These are phyloP conservation scores for Scedosporium apiospermum DNA, from an alignment of 2,329 filamentous ascomycete genomes.

Conservation along the genomic window DNA sequence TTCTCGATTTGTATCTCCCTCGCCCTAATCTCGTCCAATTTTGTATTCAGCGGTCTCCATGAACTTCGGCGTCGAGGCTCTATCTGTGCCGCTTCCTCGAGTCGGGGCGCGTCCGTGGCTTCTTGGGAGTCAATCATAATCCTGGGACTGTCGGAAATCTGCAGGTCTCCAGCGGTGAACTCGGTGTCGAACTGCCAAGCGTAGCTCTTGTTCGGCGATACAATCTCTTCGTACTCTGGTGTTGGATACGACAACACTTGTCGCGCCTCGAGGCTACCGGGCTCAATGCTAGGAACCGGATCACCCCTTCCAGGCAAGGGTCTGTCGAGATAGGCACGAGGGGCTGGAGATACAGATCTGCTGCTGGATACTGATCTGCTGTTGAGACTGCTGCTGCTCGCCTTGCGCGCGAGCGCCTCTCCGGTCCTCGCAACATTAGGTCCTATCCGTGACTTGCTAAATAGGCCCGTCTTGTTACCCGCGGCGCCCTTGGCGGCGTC, in stretches of 20 bases:
- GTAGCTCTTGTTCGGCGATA: constrained; percentile 41
- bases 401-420: constrained; percentile 21
- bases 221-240: constrained; percentile 1
- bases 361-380: constrained; percentile 12
- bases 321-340: constrained; percentile 5
- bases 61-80: constrained; percentile 7
- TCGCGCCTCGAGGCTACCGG: constrained; percentile 1
- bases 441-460: constrained; percentile 23
- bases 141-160: constrained; percentile 46
- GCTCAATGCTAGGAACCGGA: neutral
- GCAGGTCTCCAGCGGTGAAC: constrained; percentile 46
- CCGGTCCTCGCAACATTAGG: constrained; percentile 26
- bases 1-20: constrained; percentile 28
- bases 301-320: neutral
- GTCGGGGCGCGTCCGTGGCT: neutral
- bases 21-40: constrained; percentile 33
- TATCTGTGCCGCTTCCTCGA: neutral
- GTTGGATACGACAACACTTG: constrained; percentile 3
- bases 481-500: constrained; percentile 9
- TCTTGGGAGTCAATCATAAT: constrained; percentile 24
- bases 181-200: constrained; percentile 48
- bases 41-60: constrained; percentile 25
- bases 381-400: constrained; percentile 23
- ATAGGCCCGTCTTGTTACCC: constrained; percentile 21
- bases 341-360: constrained; percentile 9